Conservation (phyloP, 2,329 filamentous ascomycete species). For the Furcasterigmium sp. region DNA sequence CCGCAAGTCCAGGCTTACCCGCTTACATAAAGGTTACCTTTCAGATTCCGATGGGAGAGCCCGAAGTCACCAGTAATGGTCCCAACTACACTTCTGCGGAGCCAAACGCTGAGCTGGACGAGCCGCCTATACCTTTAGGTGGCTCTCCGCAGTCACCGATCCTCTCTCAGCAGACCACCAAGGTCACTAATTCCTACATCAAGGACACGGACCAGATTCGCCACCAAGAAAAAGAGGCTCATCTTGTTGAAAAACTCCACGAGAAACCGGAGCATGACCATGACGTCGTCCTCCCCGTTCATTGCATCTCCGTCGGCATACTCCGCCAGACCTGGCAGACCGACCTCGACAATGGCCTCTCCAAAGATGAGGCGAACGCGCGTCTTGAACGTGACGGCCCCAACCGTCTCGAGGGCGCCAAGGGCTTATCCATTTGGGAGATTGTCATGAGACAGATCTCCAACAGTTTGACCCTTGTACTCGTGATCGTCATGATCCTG, state of each 20-base stretch:
- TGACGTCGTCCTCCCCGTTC: conserved; percentile 14
- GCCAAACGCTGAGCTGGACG: conserved; percentile 14
- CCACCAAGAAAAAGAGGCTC: conserved; percentile 8
- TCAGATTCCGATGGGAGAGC: conserved; percentile 16
- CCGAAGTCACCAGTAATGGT: conserved; percentile 14
- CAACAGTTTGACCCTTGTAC: conserved; percentile 70
- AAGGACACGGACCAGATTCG: conserved; percentile 5
- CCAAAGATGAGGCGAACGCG: conserved; percentile 54
- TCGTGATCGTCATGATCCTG: conserved; percentile 68
- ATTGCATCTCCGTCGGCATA: conserved; percentile 17
- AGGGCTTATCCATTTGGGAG: conserved; percentile 67
- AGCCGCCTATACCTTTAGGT: conserved; percentile 10
- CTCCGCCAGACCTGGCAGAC: conserved; percentile 32
- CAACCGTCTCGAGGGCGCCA: conserved; percentile 67
- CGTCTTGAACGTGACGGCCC: conserved; percentile 62
- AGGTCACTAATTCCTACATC: conserved; percentile 1
- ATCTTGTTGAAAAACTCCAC: background rate
- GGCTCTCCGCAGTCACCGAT: conserved; percentile 1
- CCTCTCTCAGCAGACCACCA: background rate
- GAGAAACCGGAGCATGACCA: conserved; percentile 3
- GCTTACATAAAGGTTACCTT: conserved; percentile 4
- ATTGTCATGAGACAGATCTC: conserved; percentile 73
- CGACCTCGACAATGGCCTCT: conserved; percentile 54
- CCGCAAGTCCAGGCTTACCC: background rate
- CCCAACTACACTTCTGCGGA: conserved; percentile 14